Base-by-base conservation (phyloP, 805 yeast species). In the Saccharomycopsis synnaedendra region DNA sequence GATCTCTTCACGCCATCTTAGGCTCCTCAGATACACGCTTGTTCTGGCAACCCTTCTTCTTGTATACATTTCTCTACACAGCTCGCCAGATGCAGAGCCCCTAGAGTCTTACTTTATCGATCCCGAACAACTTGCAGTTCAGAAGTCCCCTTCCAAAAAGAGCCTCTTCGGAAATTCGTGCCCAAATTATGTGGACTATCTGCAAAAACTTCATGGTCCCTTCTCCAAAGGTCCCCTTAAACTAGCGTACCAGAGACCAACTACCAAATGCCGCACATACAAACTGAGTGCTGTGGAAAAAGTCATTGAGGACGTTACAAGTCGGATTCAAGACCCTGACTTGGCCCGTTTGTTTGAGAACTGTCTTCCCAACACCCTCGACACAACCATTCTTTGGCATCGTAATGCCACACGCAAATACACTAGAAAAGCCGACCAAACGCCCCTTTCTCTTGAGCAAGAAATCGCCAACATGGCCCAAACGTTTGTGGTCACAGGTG, bases 401-500 rank as follows among this genome's bases (percentile, higher is more conserved):
- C 54, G 58, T 3, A 55, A 61, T 11, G 56, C 19, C 8, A 39
- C 44, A 38, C 5, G 45, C 31, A 28, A 11, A 9, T 7, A 30
- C 43, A 28, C 8, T 9, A 27, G 11, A 11, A 39, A 11, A 11
- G 11, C 8, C 11, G 11, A 39, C 11, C 8, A 27, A 11, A 39
- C 9, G 29, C 41, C 41, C 27, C 37, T 34, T 10, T 34, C n/a
- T n/a, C 37, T 10, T 3, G n/a, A 10, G 37, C n/a, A 10, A 10
- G 31, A 43, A 5, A 44, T 33, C n/a, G 42, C 40, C 19, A 19
- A 19, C 19, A 19, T 19, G 19, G 75, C 88, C 0, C 75, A 78
- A 52, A 70, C 94, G 0, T 87, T 87, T 62, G 75, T 87, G 1
- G 90, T 86, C 33, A 87, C 96, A 0, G 96, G 96, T 6, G 96